A percentile compares a stretch with the other conserved stretches of the same genome.
Conservation (phyloP, 2,329 filamentous ascomycete species). For the Curvularia spicifera region DNA sequence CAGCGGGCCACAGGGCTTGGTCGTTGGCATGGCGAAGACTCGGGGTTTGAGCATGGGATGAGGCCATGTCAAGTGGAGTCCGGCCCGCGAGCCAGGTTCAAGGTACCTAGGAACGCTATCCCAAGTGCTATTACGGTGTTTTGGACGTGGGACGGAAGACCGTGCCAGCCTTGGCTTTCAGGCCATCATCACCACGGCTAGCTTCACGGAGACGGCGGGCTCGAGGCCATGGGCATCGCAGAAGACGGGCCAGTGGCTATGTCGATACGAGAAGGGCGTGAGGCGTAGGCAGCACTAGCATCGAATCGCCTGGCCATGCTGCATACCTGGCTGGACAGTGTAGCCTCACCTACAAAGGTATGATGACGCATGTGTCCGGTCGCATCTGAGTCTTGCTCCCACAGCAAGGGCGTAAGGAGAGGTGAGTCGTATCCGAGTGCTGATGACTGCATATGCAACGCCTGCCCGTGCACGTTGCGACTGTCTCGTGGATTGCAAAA, state of each 20-base stretch:
- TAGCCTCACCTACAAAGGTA: not conserved
- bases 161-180: conserved; percentile 18
- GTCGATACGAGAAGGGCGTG: not conserved
- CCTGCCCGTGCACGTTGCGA: not conserved
- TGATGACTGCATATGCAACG: not conserved
- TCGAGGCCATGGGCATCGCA: not conserved
- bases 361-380: conserved; percentile 1
- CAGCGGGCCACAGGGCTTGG: conserved; percentile 26
- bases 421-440: not conserved
- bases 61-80: conserved; percentile 34
- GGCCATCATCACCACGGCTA: conserved; percentile 8
- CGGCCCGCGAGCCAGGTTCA: conserved; percentile 17
- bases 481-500: not conserved
- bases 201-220: not conserved
- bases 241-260: not conserved
- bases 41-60: conserved; percentile 23
- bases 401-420: not conserved
- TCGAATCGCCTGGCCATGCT: not conserved
- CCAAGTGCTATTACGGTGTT: conserved; percentile 13
- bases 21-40: conserved; percentile 22
- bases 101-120: conserved; percentile 11
- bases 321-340: not conserved
- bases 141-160: conserved; percentile 14
- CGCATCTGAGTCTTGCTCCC: not conserved
- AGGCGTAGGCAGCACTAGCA: not conserved